A percentile compares a stretch with the other conserved stretches of the same genome.
Conservation (phyloP, 768 basidiomycete genomes). For the Sutorius australiensis region DNA sequence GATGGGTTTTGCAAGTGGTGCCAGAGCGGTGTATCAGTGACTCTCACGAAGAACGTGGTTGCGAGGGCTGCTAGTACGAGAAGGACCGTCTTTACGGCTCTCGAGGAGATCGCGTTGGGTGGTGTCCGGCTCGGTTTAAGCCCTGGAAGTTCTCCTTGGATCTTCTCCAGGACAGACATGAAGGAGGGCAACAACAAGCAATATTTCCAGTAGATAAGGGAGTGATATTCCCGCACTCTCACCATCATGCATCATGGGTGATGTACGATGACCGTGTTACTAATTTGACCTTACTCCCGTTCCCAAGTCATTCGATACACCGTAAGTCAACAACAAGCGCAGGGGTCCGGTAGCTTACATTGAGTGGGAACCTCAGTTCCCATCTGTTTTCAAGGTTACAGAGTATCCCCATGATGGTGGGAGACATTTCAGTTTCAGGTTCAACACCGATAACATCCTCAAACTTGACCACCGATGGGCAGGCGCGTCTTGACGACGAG, state of each 20-base stretch:
- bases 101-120: conserved; percentile 4
- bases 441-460: background rate
- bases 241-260: background rate
- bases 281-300: too few species aligned
- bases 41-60: conserved; percentile 12
- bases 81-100: conserved; percentile 6
- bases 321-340: background rate
- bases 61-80: conserved; percentile 17
- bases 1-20: background rate
- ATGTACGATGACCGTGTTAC: background rate
- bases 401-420: background rate
- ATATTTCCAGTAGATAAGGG: background rate
- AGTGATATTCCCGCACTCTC: background rate
- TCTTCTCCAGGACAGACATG: conserved; percentile 17
- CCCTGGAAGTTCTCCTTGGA: conserved; percentile 11
- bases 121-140: background rate
- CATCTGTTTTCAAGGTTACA: background rate
- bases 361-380: background rate
- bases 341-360: background rate
- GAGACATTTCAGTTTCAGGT: background rate
- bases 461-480: background rate
- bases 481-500: conserved; percentile 18
- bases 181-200: background rate
- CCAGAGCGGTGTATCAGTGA: conserved; percentile 4
- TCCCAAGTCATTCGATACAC: background rate